Base-by-base conservation (phyloP, 2,329 filamentous ascomycete genomes). In the Clarireedia homoeocarpa region DNA sequence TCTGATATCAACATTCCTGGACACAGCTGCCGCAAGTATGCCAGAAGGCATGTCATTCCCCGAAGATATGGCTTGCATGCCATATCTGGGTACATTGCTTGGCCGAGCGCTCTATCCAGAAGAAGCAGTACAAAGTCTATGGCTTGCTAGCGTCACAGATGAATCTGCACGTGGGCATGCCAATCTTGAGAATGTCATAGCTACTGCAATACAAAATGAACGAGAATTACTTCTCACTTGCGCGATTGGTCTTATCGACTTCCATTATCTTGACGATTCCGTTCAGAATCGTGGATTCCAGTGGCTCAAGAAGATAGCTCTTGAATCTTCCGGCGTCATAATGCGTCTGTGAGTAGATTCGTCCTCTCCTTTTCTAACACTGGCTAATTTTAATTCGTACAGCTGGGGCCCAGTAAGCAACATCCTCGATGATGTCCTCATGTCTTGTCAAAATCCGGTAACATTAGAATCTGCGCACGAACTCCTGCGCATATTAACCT, bases 231-330 rank as follows among this genome's bases (percentile, higher is more conserved):
- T 88, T 15, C 73, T 87, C 5, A 82, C 81, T 59, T 80, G 81
- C 3, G 81, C 81, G 1, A 82, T 87, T 55, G 78, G 81, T 64
- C 73, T 87, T 44, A 78, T 87, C 9, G 84, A 88, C 65, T 87
- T 88, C 63, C 78, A 80, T 55, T 80, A 79, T 56, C 71, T 86
- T 6, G 84, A 87, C 56, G 83, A 86, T 55, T 73, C 74, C 1
- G 75, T 83, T 17, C 84, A 87, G 66, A 77, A 78, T 45, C 75
- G 81, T 14, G 80, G 75, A 15, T 70, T 88, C 3, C 66, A 72
- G 15, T 85, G 83, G 81, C 73, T 88, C 38, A 81, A 79, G 51
- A 73, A 78, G 50, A 69, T 87, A 27, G 82, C 82, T 3, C 63
- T 67, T 9, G 73, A 73, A 20, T 73, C 83, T 23, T 81, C 83